A percentile compares a stretch with the other conserved stretches of the same genome.
These are phyloP conservation scores for Oldenlandia corymbosa DNA, from an alignment of 257 asterid genomes.

Conservation along the genomic window DNA sequence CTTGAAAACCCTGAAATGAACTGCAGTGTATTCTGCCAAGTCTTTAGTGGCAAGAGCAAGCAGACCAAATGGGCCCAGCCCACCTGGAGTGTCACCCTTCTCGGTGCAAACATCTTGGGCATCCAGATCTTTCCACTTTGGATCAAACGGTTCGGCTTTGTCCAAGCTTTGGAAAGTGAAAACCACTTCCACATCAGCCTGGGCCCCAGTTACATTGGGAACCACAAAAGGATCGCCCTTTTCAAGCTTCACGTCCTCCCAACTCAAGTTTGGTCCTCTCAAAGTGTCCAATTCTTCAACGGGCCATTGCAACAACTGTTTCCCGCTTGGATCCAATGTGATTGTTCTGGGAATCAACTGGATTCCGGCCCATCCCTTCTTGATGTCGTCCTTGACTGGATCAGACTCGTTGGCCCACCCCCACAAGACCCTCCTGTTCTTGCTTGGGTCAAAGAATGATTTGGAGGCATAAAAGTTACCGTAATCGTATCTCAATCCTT, in stretches of 20 bases:
- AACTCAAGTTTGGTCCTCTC: conserved; percentile 29
- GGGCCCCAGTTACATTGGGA: conserved; percentile 42
- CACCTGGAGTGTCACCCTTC: conserved; percentile 52
- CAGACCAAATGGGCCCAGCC: conserved; percentile 77
- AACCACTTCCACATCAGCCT: conserved; percentile 68
- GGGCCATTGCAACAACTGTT: conserved; percentile 52
- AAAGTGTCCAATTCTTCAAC: conserved; percentile 37
- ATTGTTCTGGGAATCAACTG: conserved; percentile 39
- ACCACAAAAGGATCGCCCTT: conserved; percentile 28
- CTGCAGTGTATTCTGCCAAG: conserved; percentile 60
- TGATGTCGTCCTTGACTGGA: conserved; percentile 25
- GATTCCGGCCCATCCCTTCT: conserved; percentile 72
- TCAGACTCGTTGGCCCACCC: conserved; percentile 84
- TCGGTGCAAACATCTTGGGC: conserved; percentile 48
- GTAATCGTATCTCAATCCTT: conserved; percentile 58
- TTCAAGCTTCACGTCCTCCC: conserved; percentile 10
- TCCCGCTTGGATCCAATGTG: conserved; percentile 38
- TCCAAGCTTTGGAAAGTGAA: conserved; percentile 58
- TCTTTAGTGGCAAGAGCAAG: conserved; percentile 55
- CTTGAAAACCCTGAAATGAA: conserved; percentile 64
- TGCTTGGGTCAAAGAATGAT: conserved; percentile 50
- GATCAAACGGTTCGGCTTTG: conserved; percentile 54
- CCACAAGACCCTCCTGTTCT: conserved; percentile 53
- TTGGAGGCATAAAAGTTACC: conserved; percentile 75
- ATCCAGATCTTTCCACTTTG: conserved; percentile 47